phyloP scores from a whole-genome alignment of 495 filamentous ascomycete species.

The Podospora fimiseda region DNA sequence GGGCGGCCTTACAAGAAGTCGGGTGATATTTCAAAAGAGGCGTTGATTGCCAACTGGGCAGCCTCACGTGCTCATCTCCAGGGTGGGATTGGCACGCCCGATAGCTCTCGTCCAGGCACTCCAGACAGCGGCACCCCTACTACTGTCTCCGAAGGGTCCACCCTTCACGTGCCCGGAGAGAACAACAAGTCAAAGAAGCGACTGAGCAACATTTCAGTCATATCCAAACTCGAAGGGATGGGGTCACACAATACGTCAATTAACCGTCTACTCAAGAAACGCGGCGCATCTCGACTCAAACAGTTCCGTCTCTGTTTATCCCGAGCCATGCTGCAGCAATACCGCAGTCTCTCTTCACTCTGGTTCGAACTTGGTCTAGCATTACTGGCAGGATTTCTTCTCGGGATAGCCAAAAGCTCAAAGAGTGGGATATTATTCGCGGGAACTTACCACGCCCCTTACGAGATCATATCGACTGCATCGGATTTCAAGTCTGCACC shows the following conservation, averaged over 20 bases:
- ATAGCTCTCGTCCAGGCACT: conserved; percentile 6
- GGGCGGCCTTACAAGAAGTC: conserved; percentile 38
- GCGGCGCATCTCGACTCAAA: conserved; percentile 41
- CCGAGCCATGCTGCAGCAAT: conserved; percentile 49
- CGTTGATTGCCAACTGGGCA: conserved; percentile 36
- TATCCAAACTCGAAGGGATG: background rate
- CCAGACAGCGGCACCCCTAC: background rate
- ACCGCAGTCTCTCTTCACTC: conserved; percentile 40
- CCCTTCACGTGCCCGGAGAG: background rate
- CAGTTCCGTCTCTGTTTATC: conserved; percentile 45
- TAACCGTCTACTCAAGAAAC: conserved; percentile 27
- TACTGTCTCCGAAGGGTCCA: background rate
- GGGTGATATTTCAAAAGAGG: conserved; percentile 38
- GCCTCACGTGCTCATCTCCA: conserved; percentile 8
- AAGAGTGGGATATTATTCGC: conserved; percentile 47
- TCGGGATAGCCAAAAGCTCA: conserved; percentile 45
- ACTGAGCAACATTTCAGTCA: background rate
- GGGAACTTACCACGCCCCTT: conserved; percentile 44
- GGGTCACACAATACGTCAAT: background rate
- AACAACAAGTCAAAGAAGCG: background rate
- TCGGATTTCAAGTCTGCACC: conserved; percentile 43
- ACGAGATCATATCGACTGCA: conserved; percentile 44
- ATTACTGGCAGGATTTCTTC: conserved; percentile 45
- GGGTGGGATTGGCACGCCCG: background rate
- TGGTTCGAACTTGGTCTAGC: conserved; percentile 48